phyloP scores from a whole-genome alignment of 179 eudicot genomes.

The Spergularia azorica region DNA sequence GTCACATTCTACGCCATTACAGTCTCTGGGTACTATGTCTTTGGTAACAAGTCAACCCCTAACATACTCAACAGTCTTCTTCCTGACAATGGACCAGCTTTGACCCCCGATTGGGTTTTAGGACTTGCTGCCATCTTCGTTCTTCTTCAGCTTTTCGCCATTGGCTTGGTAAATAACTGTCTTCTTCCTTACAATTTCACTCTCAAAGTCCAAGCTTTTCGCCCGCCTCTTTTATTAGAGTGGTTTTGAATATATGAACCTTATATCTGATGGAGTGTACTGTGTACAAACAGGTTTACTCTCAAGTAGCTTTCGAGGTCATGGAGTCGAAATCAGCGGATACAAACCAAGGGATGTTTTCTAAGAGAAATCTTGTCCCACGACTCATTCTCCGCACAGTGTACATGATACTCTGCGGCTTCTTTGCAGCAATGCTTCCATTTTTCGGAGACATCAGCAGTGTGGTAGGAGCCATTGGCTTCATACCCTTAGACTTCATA shows the following conservation, averaged over 20 bases:
- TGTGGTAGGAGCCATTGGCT: constrained; percentile 88
- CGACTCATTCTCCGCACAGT: constrained; percentile 64
- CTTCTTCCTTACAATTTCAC: not conserved
- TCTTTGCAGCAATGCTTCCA: constrained; percentile 90
- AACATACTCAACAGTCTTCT: constrained; percentile 74
- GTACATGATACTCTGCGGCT: constrained; percentile 76
- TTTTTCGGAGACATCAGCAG: constrained; percentile 89
- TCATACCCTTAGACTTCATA: constrained; percentile 86
- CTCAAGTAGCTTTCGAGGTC: constrained; percentile 94
- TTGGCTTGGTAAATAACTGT: constrained; percentile 63
- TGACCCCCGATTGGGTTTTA: constrained; percentile 78
- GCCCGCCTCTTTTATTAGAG: no score
- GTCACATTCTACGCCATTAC: constrained; percentile 85
- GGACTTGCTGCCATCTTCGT: constrained; percentile 69
- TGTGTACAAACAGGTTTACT: constrained; percentile 57
- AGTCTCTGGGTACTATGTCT: constrained; percentile 72
- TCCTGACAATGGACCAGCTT: constrained; percentile 71
- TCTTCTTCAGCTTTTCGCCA: constrained; percentile 94
- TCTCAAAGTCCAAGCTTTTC: constrained; percentile 23
- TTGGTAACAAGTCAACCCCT: constrained; percentile 71
- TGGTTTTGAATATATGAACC: no score
- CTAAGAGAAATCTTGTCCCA: constrained; percentile 81
- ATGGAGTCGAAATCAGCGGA: constrained; percentile 94
- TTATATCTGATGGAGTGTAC: constrained; percentile 12
- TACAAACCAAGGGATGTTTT: constrained; percentile 65